Conservation (phyloP, 192 early-diverging fungal species). For the Bifiguratus adelaidae region DNA sequence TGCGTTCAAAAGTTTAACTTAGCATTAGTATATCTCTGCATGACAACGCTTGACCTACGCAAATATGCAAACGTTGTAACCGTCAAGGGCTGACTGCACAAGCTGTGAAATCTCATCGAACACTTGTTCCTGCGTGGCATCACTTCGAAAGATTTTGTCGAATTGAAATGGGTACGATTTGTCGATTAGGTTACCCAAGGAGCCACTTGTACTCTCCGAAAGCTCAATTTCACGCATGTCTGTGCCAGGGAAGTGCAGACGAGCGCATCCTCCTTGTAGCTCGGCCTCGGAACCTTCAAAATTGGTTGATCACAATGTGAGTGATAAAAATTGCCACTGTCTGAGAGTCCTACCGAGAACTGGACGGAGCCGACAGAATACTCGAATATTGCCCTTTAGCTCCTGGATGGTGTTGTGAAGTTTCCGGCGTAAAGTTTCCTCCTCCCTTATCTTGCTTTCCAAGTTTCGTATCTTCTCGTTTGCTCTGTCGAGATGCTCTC, state of each 20-base stretch:
- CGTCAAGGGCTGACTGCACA: constrained; percentile 91
- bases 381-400: constrained; percentile 94
- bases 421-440: constrained; percentile 69
- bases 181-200: constrained; percentile 12
- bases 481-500: constrained; percentile 22
- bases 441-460: constrained; percentile 51
- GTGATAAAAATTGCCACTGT: background rate
- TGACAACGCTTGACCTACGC: constrained; percentile 39
- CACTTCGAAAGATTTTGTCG: constrained; percentile 72
- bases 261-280: background rate
- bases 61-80: constrained; percentile 96
- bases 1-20: background rate
- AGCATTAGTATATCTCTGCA: background rate
- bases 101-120: constrained; percentile 95
- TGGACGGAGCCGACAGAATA: constrained; percentile 92
- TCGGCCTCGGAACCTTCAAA: background rate
- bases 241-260: constrained; percentile 41
- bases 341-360: constrained; percentile 17
- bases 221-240: constrained; percentile 71
- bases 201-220: constrained; percentile 30
- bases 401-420: constrained; percentile 92
- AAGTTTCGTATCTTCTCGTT: constrained; percentile 29
- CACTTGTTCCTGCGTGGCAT: constrained; percentile 58
- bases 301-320: background rate
- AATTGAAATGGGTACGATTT: constrained; percentile 74